Conservation (phyloP, 2,329 filamentous ascomycete genomes). For the Fusarium coicis region DNA sequence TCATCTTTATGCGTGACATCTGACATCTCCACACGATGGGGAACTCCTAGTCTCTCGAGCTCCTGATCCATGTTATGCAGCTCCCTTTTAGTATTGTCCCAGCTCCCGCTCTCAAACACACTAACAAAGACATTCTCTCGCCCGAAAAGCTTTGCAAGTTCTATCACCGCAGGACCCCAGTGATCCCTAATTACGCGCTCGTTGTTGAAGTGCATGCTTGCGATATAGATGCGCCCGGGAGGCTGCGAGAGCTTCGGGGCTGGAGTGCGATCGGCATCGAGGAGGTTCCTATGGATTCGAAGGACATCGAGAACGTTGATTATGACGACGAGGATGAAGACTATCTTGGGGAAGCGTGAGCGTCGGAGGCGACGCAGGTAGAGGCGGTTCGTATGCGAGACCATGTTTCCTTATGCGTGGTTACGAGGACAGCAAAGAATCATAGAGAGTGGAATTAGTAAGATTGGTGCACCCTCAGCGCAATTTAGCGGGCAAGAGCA, state of each 20-base stretch:
- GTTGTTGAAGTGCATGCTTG: slow-evolving; percentile 76
- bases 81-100: slow-evolving; percentile 73
- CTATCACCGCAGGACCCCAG: slow-evolving; percentile 71
- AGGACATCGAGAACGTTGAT: slow-evolving; percentile 54
- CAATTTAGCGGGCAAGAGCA: not conserved
- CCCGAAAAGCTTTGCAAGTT: slow-evolving; percentile 67
- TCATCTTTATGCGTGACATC: slow-evolving; percentile 68
- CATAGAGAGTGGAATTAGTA: slow-evolving; percentile 19
- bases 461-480: not conserved
- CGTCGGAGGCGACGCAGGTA: slow-evolving; percentile 53
- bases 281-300: slow-evolving; percentile 50
- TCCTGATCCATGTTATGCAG: slow-evolving; percentile 66
- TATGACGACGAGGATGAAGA: slow-evolving; percentile 50
- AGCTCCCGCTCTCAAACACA: slow-evolving; percentile 75
- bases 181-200: slow-evolving; percentile 67
- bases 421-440: slow-evolving; percentile 33
- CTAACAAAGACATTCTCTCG: slow-evolving; percentile 74
- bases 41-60: slow-evolving; percentile 63
- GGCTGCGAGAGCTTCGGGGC: slow-evolving; percentile 43
- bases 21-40: slow-evolving; percentile 66
- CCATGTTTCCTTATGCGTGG: slow-evolving; percentile 43
- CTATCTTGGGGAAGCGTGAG: slow-evolving; percentile 48
- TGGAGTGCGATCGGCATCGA: slow-evolving; percentile 42
- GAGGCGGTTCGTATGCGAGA: slow-evolving; percentile 47
- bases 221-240: slow-evolving; percentile 69